These are phyloP conservation scores for Diplosphaera chodatii DNA, from an alignment of 139 green algal species.

Conservation along the genomic window DNA sequence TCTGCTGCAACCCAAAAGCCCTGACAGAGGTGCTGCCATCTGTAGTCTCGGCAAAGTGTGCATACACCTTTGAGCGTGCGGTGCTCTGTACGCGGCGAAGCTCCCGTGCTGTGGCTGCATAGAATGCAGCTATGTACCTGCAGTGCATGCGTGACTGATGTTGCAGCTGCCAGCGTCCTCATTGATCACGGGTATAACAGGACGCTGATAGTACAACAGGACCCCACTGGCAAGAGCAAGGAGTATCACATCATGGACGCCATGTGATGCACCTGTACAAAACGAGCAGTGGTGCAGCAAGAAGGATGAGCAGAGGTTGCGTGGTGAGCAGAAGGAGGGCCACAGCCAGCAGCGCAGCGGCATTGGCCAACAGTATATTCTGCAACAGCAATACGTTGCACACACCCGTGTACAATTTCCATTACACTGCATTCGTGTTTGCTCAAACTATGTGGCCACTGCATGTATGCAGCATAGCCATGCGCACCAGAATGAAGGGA, in stretches of 20 bases:
- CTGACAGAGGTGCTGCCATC: constrained; percentile 42
- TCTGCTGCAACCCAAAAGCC: constrained; percentile 34
- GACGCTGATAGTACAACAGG: neutral
- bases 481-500: constrained; percentile 87
- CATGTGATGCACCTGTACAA: constrained; percentile 46
- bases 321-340: constrained; percentile 54
- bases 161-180: no score
- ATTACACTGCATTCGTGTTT: no score
- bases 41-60: constrained; percentile 46
- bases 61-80: constrained; percentile 63
- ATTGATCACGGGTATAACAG: neutral
- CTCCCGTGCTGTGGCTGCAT: constrained; percentile 43
- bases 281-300: constrained; percentile 48
- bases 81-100: constrained; percentile 62
- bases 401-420: no score
- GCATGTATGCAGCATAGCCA: no score
- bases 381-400: no score
- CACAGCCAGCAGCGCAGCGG: constrained; percentile 23
- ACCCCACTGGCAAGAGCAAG: neutral
- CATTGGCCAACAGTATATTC: constrained; percentile 85
- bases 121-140: neutral
- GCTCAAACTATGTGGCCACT: no score
- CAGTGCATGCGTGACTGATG: neutral
- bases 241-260: no score
- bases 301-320: constrained; percentile 50